phyloP scores from a whole-genome alignment of 495 filamentous ascomycete species.

The Massariosphaeria phaeospora region DNA sequence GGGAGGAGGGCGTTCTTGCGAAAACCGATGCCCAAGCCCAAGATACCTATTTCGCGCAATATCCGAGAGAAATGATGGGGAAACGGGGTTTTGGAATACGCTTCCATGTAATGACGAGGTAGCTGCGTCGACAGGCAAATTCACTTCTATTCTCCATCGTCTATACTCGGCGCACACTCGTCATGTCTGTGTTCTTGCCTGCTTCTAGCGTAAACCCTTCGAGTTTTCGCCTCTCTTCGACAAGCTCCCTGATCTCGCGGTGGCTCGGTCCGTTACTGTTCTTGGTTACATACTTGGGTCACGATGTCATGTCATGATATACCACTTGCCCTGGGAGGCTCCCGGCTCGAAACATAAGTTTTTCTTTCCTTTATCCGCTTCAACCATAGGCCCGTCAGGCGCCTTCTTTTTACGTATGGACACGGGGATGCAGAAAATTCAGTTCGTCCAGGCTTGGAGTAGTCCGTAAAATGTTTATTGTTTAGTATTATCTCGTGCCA shows the following conservation, averaged over 20 bases:
- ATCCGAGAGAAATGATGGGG: slow-evolving; percentile 6
- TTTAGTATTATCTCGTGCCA: slow-evolving; percentile 3
- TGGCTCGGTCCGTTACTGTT: neutral
- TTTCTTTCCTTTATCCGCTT: slow-evolving; percentile 7
- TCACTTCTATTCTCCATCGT: slow-evolving; percentile 18
- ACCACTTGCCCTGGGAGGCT: neutral
- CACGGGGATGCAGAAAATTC: neutral
- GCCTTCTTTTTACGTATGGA: neutral
- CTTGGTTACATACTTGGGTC: slow-evolving; percentile 15
- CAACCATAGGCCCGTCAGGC: neutral
- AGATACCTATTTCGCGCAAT: slow-evolving; percentile 21
- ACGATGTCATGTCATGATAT: slow-evolving; percentile 28
- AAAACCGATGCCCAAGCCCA: slow-evolving; percentile 2
- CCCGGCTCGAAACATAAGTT: neutral
- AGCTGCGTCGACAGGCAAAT: slow-evolving; percentile 31
- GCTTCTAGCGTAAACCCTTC: neutral
- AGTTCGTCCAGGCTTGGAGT: slow-evolving; percentile 11
- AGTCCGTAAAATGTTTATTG: slow-evolving; percentile 15
- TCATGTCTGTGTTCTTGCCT: slow-evolving; percentile 15
- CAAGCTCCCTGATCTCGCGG: slow-evolving; percentile 1
- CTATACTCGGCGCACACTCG: slow-evolving; percentile 18
- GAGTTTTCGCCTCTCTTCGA: slow-evolving; percentile 3
- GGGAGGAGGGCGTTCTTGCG: slow-evolving; percentile 14
- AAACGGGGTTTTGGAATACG: slow-evolving; percentile 1
- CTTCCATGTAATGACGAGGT: slow-evolving; percentile 28